Conservation (phyloP, 2,329 filamentous ascomycete genomes). For the Bipolaris sorokiniana region DNA sequence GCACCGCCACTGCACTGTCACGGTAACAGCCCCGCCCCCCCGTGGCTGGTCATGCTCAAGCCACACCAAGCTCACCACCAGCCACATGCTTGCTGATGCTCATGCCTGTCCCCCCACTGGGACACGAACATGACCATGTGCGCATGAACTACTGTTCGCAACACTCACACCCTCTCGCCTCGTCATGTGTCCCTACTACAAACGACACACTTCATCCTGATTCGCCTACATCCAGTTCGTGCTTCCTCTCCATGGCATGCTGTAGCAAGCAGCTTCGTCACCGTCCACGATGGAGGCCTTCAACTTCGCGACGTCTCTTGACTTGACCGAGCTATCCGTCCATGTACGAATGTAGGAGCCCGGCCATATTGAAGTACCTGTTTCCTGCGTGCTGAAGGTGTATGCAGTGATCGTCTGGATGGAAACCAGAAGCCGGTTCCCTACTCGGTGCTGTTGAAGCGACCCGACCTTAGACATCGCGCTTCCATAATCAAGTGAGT, state of each 20-base stretch:
- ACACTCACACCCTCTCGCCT: neutral
- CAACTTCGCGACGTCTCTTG: slow-evolving; percentile 89
- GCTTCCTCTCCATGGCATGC: slow-evolving; percentile 31
- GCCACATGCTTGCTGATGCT: neutral
- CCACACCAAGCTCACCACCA: neutral
- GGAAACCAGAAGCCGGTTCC: slow-evolving; percentile 76
- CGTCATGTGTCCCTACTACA: slow-evolving; percentile 5
- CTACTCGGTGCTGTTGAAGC: slow-evolving; percentile 77
- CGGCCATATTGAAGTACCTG: neutral
- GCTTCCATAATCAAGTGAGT: slow-evolving; percentile 79
- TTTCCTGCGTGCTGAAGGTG: slow-evolving; percentile 26
- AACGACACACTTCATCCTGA: neutral
- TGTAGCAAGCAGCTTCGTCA: slow-evolving; percentile 27
- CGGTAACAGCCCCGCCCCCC: slow-evolving; percentile 7
- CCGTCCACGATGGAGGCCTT: slow-evolving; percentile 80
- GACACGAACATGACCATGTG: neutral
- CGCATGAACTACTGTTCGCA: slow-evolving; percentile 5
- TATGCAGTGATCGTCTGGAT: slow-evolving; percentile 71
- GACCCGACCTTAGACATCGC: slow-evolving; percentile 81
- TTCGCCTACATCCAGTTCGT: neutral
- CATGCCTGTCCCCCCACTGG: slow-evolving; percentile 14
- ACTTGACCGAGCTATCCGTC: slow-evolving; percentile 72
- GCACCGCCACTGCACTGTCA: slow-evolving; percentile 31
- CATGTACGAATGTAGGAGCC: slow-evolving; percentile 65
- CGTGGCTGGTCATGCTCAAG: neutral